Evolutionary conservation across 129 eudicot genomes (phyloP), one percentile per base, ranked within the genome.

Genomic region (Smallanthus sonchifolius): DNA sequence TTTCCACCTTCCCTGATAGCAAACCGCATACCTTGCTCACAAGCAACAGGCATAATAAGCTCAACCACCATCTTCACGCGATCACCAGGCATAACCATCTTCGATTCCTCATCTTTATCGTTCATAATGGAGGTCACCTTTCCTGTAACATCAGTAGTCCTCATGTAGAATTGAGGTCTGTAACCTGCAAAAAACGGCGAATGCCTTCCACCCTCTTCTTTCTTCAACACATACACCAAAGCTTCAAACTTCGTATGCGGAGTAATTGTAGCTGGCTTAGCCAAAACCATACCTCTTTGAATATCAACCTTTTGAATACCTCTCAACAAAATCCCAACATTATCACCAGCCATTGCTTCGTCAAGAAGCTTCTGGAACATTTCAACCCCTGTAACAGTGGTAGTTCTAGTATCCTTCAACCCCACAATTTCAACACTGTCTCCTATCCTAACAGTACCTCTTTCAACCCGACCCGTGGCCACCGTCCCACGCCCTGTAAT

Each of bases 1-100:
- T 93, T 93, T 48, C 98, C 98, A 32, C 98, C 98, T 85, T 93
- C 98, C 75, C 98, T 88, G 69, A 93, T 93, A 24, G 98, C 98
- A 77, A 93, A 93, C 73, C 96, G 86, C 97, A 92, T 86, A 56
- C 97, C 97, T 43, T 81, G 85, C 82, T 92, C 97, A 67, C 92
- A 89, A 39, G 97, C 96, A 72, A 87, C 84, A 0, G 97, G 92
- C 83, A 82, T 83, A 15, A 87, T 89, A 72, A 92, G 93, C 85
- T 92, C 96, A 5, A 92, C 96, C 51, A 85, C 89, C 89, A 89
- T 85, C 86, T 88, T 92, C 83, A 92, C 96, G 36, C 96, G 96
- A 67, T 92, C 97, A 73, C 97, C 97, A 2, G 96, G 97, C 97
- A 92, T 92, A 19, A 92, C 96, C 97, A 92, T 92, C 90, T 89